A percentile compares a stretch with the other conserved stretches of the same genome.
These are phyloP conservation scores for Diaporthe destruens DNA, from an alignment of 2,329 filamentous ascomycete genomes.

Conservation along the genomic window DNA sequence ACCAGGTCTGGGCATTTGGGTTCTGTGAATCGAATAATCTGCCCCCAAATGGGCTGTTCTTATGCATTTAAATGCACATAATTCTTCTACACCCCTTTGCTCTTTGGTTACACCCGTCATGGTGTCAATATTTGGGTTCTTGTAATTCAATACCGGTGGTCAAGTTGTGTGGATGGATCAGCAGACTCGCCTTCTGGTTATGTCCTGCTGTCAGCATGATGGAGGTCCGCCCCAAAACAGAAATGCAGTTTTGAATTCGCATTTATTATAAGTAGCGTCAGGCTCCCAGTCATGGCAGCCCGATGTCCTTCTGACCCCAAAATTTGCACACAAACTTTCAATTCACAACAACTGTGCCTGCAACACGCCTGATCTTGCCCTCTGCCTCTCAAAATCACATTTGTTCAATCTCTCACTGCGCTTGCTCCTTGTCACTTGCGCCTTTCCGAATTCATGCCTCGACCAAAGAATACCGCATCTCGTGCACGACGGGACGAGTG, in stretches of 20 bases:
- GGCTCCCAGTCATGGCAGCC: neutral
- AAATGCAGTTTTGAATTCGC: neutral
- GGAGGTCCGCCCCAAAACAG: neutral
- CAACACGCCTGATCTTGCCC: too few relatives aligned
- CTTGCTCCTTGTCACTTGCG: too few relatives aligned
- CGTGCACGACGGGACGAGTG: neutral
- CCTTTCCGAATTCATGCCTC: neutral
- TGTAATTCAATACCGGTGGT: neutral
- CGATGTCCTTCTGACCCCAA: neutral
- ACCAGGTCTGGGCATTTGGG: neutral
- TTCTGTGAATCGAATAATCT: neutral
- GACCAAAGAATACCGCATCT: neutral
- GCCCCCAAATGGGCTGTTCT: fast-evolving
- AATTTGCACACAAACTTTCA: neutral
- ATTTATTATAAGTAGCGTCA: neutral
- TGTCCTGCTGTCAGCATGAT: neutral
- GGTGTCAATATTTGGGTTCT: neutral
- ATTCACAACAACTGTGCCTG: too few relatives aligned
- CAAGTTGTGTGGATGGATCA: neutral
- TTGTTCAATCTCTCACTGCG: too few relatives aligned
- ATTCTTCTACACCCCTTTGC: too few relatives aligned
- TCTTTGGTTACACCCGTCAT: neutral
- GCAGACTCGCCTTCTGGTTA: neutral
- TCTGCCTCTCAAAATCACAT: too few relatives aligned
- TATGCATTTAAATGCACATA: too few relatives aligned